These are phyloP conservation scores for Ceratopteris richardii DNA, from an alignment of 75 land plant genomes.

Conservation along the genomic window DNA sequence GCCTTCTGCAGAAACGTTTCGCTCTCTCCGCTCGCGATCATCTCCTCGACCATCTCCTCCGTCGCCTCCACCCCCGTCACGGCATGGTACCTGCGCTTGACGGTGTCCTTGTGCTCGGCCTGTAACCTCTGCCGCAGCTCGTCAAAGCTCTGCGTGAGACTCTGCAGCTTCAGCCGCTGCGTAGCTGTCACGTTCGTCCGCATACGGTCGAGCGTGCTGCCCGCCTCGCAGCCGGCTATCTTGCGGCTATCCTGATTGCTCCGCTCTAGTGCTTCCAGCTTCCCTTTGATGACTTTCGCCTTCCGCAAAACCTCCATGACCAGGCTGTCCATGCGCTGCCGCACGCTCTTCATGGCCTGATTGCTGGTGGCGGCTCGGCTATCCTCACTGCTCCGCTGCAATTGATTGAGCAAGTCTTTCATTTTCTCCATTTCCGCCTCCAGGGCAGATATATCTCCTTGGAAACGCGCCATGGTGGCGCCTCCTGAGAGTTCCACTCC, in stretches of 20 bases:
- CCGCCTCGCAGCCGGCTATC: constrained; percentile 43
- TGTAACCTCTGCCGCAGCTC: constrained; percentile 48
- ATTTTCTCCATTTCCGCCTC: constrained; percentile 49
- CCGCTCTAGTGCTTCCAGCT: constrained; percentile 62
- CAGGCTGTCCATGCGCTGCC: constrained; percentile 49
- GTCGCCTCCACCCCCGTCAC: constrained; percentile 65
- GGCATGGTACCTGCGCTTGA: constrained; percentile 67
- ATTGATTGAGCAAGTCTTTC: constrained; percentile 28
- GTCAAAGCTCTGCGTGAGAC: constrained; percentile 74
- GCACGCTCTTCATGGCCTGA: constrained; percentile 48
- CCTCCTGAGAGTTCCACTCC: too few relatives aligned
- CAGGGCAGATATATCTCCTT: too few relatives aligned
- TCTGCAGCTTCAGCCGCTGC: constrained; percentile 61
- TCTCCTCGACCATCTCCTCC: constrained; percentile 63
- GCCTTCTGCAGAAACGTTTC: constrained; percentile 59
- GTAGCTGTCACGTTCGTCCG: constrained; percentile 47
- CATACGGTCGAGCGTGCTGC: constrained; percentile 62
- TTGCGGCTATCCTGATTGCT: constrained; percentile 45
- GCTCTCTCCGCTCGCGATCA: constrained; percentile 56
- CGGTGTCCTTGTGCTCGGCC: constrained; percentile 65
- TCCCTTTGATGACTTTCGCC: constrained; percentile 40
- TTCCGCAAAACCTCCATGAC: constrained; percentile 42
- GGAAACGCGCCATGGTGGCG: too few relatives aligned
- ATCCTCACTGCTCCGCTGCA: constrained; percentile 57
- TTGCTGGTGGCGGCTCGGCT: constrained; percentile 53